Evolutionary conservation across 2,329 filamentous ascomycete species (phyloP), one percentile per base, ranked within the genome.

Genomic region (Davidsoniella neocaledoniae): DNA sequence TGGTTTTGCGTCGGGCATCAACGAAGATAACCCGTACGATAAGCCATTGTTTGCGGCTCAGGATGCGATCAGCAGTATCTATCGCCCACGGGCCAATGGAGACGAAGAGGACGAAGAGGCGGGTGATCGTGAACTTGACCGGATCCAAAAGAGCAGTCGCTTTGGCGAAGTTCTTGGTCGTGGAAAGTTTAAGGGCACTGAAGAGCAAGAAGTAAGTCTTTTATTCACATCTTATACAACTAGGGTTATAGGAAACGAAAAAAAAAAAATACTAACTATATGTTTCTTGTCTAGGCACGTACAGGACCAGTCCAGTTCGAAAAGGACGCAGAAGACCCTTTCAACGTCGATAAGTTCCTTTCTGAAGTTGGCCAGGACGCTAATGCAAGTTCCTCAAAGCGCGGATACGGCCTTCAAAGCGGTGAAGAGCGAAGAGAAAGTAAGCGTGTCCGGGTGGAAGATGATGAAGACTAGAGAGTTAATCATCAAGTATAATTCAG

Each of bases 301-400:
- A 85, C 93, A 58, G 91, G 91, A 4, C 91, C 91, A 0, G 91
- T 98, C 25, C 85, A 94, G 63, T 98, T 98, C 59, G 90, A 96
- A 65, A 94, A 90, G 65, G 90, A 95, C 48, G 74, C 67, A 1
- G 67, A 66, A 26, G 90, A 96, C 65, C 87, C 87, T 1, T 96
- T 96, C 64, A 88, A 93, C 46, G 91, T 96, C 57, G 87, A 94
- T 61, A 84, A 85, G 59, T 94, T 98, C 69, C 78, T 98, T 62
- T 82, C 78, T 36, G 87, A 95, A 63, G 87, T 73, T 59, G 78
- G 69, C 64, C 75, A 79, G 63, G 72, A 68, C 51, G 64, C 68
- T 8, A 36, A 19, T 19, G 40, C 17, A 5, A 42, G 68, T n/a
- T 68, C 73, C 2, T 72, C 74, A 2, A 86, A 83, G 66, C 80